Conservation (phyloP, 169 alveolate species). For the Besnoitia besnoiti region DNA sequence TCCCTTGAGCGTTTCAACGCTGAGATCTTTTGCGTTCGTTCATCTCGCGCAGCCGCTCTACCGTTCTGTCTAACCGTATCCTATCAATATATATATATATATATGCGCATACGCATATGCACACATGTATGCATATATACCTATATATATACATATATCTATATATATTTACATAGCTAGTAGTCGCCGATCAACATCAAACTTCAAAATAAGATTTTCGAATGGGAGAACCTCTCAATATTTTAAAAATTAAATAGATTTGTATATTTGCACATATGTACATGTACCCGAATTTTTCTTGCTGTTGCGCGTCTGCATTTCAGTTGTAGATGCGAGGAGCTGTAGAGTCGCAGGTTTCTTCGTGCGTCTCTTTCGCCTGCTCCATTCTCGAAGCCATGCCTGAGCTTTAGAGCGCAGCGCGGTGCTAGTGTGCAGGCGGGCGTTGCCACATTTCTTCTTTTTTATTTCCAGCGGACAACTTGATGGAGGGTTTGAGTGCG, state of each 20-base stretch:
- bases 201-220: no score
- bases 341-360: no score
- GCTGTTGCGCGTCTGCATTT: no score
- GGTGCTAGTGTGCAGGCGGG: not conserved
- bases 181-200: no score
- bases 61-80: no score
- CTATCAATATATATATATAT: not conserved
- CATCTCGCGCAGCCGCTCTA: no score
- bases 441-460: not conserved
- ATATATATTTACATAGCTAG: not conserved
- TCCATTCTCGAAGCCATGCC: not conserved
- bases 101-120: not conserved
- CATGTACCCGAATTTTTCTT: no score
- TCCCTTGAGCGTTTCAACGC: not conserved
- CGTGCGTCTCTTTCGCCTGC: no score
- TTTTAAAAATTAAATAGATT: no score
- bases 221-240: no score
- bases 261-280: no score
- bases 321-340: no score
- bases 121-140: not conserved
- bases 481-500: constrained; percentile 63
- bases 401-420: not conserved
- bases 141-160: not conserved
- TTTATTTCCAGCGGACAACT: constrained; percentile 66
- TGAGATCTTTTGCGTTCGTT: not conserved